Conservation (phyloP, 1,139 yeast species). For the Sugiyamaella castrensis region DNA sequence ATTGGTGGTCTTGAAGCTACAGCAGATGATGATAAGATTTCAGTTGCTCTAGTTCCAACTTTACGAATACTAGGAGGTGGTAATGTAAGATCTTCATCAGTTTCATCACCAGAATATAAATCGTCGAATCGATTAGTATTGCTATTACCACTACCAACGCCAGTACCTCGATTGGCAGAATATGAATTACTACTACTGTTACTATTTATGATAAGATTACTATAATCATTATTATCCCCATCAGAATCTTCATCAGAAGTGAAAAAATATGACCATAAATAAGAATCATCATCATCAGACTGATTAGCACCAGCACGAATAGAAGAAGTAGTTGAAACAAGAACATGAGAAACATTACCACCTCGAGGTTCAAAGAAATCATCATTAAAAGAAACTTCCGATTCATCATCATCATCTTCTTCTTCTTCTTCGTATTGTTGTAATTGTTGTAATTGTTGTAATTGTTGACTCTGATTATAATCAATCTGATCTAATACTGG, state of each 20-base stretch:
- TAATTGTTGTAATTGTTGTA: conserved; percentile 14
- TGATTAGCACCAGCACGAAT: not conserved
- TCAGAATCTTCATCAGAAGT: conserved; percentile 33
- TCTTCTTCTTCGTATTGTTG: conserved; percentile 35
- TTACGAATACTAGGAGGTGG: conserved; percentile 59
- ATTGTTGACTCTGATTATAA: conserved; percentile 24
- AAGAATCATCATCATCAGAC: conserved; percentile 34
- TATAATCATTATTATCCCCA: conserved; percentile 34
- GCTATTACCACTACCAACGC: conserved; percentile 6
- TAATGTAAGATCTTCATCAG: conserved; percentile 80
- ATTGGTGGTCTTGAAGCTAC: conserved; percentile 88
- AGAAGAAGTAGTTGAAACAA: conserved; percentile 13
- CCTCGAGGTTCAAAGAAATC: conserved; percentile 33
- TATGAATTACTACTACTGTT: not conserved
- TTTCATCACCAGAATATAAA: conserved; percentile 65
- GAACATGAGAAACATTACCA: conserved; percentile 10
- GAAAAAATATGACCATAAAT: conserved; percentile 42
- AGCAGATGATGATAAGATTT: conserved; percentile 78
- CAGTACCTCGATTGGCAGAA: not conserved
- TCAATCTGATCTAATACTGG: conserved; percentile 21
- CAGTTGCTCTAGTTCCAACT: conserved; percentile 80
- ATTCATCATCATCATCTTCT: conserved; percentile 40
- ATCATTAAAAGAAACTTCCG: conserved; percentile 30
- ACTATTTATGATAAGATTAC: conserved; percentile 3
- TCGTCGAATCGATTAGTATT: conserved; percentile 30